Evolutionary conservation across 139 green algal genomes (phyloP), one percentile per base, ranked within the genome.

Genomic region (Coccomyxa sp.): DNA sequence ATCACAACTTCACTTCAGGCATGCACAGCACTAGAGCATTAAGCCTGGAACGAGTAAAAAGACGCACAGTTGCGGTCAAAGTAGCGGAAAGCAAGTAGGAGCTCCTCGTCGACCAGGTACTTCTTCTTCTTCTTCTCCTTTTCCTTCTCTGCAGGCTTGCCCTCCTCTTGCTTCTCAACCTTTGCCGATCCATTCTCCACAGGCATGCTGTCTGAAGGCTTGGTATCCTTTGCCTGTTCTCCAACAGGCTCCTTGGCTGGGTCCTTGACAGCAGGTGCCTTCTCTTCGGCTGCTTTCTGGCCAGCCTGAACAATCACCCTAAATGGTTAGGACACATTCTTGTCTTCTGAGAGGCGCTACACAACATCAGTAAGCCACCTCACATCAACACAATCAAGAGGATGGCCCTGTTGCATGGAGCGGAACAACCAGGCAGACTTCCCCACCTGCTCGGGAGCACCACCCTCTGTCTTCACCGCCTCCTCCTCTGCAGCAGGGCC

Each of bases 81-180:
- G 83, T 87, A 89, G 63, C 85, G 82, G 85, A 88, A 91, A 45
- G 85, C 88, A 31, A 81, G 76, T 32, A 81, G 15, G 12, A 90
- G 85, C 30, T 81, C 81, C 23, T 88, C 82, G 32, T 88, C 68
- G 28, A 77, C 11, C 31, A 14, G 10, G n/a, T 66, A 45, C 21
- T 17, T 7, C 45, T n/a, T 25, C 59, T 79, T 82, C 82, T 83
- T 74, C 71, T 58, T 32, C 74, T 81, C n/a, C 81, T 77, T 81
- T 60, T 77, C 21, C 68, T 82, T 45, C 67, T 82, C 78, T 13
- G 51, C 76, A 12, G 18, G 76, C 30, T 85, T 71, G 13, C 15
- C 21, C 16, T 76, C 32, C 16, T 25, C 31, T 30, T 81, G 77
- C 77, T 77, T 58, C 60, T 51, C 38, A 7, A 51, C 31, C 76